Evolutionary conservation across 23 red algal species (phyloP).

Genomic region (Gracilaria domingensis): DNA sequence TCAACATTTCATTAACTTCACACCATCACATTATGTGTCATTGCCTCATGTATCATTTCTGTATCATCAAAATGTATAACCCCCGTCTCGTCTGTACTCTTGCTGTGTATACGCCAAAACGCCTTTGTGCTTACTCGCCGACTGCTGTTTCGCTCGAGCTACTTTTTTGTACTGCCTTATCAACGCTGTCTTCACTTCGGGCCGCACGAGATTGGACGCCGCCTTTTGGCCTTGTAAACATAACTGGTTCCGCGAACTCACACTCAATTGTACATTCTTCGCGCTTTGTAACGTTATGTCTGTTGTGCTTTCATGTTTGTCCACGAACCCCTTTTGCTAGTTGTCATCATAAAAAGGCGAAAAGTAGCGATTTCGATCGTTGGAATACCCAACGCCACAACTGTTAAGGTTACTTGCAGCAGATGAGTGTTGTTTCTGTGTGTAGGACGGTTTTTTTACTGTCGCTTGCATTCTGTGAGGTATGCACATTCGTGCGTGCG

Average conservation of each 20-base stretch:
- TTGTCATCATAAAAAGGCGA: not conserved
- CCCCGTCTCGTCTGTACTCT: too few relatives aligned
- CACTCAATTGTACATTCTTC: not conserved
- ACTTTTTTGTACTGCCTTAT: not conserved
- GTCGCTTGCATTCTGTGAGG: too few relatives aligned
- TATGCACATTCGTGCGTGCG: too few relatives aligned
- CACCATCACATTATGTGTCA: not conserved
- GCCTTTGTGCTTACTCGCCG: not conserved
- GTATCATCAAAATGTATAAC: conserved; percentile 1
- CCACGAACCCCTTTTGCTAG: not conserved
- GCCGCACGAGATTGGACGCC: not conserved
- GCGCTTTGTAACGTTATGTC: not conserved
- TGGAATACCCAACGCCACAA: too few relatives aligned
- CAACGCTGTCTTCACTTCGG: not conserved
- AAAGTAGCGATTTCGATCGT: too few relatives aligned
- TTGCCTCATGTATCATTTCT: not conserved
- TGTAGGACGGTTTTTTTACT: too few relatives aligned
- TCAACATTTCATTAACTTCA: conserved; percentile 22
- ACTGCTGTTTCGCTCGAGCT: not conserved
- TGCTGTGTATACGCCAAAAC: too few relatives aligned
- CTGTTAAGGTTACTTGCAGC: too few relatives aligned
- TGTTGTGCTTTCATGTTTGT: not conserved
- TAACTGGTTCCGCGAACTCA: conserved; percentile 3
- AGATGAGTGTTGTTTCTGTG: too few relatives aligned
- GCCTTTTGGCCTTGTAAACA: not conserved